These are phyloP conservation scores for Polytolypa hystricis DNA, from an alignment of 2,329 filamentous ascomycete genomes.

Conservation along the genomic window DNA sequence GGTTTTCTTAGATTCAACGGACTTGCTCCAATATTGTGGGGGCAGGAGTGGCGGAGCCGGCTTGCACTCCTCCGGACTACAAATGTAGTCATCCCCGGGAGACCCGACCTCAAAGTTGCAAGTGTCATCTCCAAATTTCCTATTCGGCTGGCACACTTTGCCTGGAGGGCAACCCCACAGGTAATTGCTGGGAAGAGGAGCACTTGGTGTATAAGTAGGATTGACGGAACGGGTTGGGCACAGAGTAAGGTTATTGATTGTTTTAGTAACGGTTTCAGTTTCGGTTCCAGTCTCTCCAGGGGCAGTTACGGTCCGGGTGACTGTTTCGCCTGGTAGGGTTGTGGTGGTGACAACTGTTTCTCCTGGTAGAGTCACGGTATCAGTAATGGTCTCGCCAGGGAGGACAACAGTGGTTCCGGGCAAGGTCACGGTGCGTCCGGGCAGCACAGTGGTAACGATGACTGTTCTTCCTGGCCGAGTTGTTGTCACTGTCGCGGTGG, in stretches of 20 bases:
- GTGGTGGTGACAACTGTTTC: conserved; percentile 11
- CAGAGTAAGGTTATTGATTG: conserved; percentile 14
- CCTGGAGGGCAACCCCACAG: conserved; percentile 34
- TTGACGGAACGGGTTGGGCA: conserved; percentile 22
- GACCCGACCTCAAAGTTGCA: conserved; percentile 32
- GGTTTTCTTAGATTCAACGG: conserved; percentile 14
- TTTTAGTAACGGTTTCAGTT: conserved; percentile 7
- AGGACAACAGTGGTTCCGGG: conserved; percentile 7
- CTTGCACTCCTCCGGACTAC: conserved; percentile 31
- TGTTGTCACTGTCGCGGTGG: conserved; percentile 5
- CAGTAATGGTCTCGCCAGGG: conserved; percentile 8
- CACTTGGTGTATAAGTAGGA: conserved; percentile 20
- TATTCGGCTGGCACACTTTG: conserved; percentile 29
- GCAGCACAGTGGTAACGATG: conserved; percentile 5
- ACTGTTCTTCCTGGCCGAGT: conserved; percentile 5
- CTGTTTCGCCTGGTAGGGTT: conserved; percentile 11
- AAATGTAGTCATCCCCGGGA: conserved; percentile 29
- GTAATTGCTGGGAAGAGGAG: conserved; percentile 19
- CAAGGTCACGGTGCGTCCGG: conserved; percentile 11
- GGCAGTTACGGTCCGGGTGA: conserved; percentile 9
- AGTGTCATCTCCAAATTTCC: conserved; percentile 19
- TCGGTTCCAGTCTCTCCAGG: conserved; percentile 9
- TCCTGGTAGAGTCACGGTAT: conserved; percentile 13
- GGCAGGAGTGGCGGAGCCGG: conserved; percentile 19
- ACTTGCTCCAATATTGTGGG: conserved; percentile 18